Evolutionary conservation across 169 alveolate genomes (phyloP).

Genomic region (Babesia bigemina): DNA sequence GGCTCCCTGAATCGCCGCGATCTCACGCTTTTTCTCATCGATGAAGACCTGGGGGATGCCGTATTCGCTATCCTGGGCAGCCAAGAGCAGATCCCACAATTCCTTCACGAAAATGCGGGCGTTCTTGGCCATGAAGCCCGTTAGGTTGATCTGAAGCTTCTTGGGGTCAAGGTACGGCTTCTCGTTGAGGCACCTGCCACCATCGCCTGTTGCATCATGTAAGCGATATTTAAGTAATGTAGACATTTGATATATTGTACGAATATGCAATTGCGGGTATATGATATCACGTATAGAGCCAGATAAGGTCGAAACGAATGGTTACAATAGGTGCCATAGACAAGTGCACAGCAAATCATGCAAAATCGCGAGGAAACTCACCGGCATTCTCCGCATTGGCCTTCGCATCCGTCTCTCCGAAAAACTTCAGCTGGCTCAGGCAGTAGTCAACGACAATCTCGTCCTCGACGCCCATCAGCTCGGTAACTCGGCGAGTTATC

Average conservation of each 20-base stretch:
- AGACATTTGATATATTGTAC: background rate
- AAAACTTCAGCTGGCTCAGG: constrained; percentile 71
- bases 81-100: constrained; percentile 62
- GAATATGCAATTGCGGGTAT: background rate
- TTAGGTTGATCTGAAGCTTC: constrained; percentile 61
- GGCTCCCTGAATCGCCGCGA: constrained; percentile 11
- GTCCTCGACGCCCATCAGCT: constrained; percentile 80
- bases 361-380: background rate
- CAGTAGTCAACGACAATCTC: constrained; percentile 77
- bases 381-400: constrained; percentile 67
- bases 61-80: constrained; percentile 66
- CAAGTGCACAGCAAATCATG: background rate
- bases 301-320: background rate
- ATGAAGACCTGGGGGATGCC: constrained; percentile 67
- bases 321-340: background rate
- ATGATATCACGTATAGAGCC: background rate
- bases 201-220: constrained; percentile 41
- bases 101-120: constrained; percentile 66
- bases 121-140: constrained; percentile 72
- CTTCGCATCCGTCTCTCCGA: constrained; percentile 71
- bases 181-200: constrained; percentile 62
- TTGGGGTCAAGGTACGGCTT: constrained; percentile 65
- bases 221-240: background rate
- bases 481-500: constrained; percentile 74
- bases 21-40: constrained; percentile 58